phyloP scores from a whole-genome alignment of 1,284 basidiomycete species.

The Microbotryomycetes sp. region DNA sequence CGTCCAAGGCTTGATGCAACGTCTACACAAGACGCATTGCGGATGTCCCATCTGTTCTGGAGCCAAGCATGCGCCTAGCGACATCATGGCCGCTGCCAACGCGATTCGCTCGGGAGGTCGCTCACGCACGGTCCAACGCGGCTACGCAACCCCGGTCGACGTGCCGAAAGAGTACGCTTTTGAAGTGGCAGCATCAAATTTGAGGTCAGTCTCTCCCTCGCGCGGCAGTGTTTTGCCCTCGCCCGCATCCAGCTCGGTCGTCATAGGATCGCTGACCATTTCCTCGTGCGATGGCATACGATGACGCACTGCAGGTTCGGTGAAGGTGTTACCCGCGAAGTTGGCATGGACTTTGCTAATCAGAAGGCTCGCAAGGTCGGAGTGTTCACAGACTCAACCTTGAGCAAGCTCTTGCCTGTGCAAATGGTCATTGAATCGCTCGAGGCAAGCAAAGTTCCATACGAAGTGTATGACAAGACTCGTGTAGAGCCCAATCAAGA shows the following conservation, averaged over 20 bases:
- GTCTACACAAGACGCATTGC: conserved; percentile 25
- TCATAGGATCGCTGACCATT: background rate
- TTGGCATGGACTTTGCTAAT: conserved; percentile 89
- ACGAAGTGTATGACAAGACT: conserved; percentile 73
- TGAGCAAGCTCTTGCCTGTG: conserved; percentile 69
- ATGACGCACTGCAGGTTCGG: background rate
- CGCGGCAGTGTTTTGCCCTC: background rate
- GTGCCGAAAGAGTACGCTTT: conserved; percentile 85
- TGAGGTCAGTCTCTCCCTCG: conserved; percentile 13
- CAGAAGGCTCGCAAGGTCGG: conserved; percentile 82
- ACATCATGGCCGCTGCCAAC: conserved; percentile 24
- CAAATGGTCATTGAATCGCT: conserved; percentile 67
- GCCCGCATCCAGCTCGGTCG: background rate
- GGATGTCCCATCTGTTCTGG: conserved; percentile 29
- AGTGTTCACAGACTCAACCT: conserved; percentile 84
- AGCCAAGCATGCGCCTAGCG: conserved; percentile 4
- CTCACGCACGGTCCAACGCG: conserved; percentile 16
- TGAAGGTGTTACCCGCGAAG: conserved; percentile 49
- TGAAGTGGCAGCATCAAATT: conserved; percentile 86
- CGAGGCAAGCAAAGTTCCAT: conserved; percentile 57
- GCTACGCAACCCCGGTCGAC: conserved; percentile 66
- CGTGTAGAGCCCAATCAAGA: conserved; percentile 88
- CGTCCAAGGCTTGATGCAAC: conserved; percentile 6
- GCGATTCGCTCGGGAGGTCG: conserved; percentile 25
- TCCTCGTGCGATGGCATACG: background rate